phyloP scores from a whole-genome alignment of 139 green algal genomes.

The Coccomyxa sp. region DNA sequence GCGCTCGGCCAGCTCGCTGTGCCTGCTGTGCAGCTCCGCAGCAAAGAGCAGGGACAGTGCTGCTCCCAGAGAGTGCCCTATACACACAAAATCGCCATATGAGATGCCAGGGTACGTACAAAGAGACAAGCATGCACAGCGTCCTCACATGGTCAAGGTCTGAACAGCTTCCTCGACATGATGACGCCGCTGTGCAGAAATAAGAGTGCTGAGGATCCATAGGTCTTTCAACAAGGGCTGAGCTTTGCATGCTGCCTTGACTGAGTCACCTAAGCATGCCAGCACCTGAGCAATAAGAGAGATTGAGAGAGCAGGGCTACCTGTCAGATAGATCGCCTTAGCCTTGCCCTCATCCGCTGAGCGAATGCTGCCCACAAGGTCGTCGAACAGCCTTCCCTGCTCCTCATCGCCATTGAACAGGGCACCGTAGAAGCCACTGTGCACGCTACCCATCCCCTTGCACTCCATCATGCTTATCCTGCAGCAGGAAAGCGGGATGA shows the following conservation, averaged over 20 bases:
- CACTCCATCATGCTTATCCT: conserved; percentile 6
- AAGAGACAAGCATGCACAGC: background rate
- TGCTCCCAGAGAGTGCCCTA: conserved; percentile 25
- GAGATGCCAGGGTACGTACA: background rate
- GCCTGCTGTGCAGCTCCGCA: background rate
- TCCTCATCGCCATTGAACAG: conserved; percentile 13
- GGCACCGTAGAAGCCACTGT: conserved; percentile 22
- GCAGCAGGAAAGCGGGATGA: background rate
- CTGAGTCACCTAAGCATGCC: background rate
- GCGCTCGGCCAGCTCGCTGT: conserved; percentile 10
- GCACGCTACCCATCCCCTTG: conserved; percentile 14
- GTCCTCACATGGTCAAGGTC: background rate
- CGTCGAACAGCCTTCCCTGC: conserved; percentile 13
- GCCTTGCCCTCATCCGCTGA: background rate
- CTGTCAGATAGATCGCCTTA: conserved; percentile 19
- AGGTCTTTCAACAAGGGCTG: background rate
- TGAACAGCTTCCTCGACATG: background rate
- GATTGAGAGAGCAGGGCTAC: background rate
- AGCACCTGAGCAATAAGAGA: too few species aligned
- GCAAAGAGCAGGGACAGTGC: conserved; percentile 23
- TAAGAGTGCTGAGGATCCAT: background rate
- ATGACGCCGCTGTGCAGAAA: background rate
- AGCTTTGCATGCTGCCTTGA: background rate
- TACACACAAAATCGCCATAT: background rate
- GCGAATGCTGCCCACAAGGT: conserved; percentile 8